phyloP scores from a whole-genome alignment of 768 basidiomycete species.

The Scleroderma citrinum region DNA sequence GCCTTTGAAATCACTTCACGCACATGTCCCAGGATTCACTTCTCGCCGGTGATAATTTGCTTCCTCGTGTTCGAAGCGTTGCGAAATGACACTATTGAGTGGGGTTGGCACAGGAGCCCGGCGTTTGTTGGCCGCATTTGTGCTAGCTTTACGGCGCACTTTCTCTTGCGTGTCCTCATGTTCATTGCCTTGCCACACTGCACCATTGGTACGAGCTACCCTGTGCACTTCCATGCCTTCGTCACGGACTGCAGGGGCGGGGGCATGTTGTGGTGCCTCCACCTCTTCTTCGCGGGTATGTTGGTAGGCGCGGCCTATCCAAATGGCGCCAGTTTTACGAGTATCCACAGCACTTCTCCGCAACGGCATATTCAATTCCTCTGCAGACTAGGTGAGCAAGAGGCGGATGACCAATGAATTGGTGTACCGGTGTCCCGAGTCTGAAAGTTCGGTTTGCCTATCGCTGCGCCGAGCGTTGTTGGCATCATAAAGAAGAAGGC shows the following conservation, averaged over 20 bases:
- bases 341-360: neutral
- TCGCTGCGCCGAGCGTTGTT: neutral
- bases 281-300: neutral
- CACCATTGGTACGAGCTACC: neutral
- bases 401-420: neutral
- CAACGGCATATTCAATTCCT: neutral
- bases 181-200: neutral
- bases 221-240: neutral
- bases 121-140: neutral
- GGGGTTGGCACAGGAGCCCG: neutral
- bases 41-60: no score
- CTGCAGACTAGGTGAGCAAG: neutral
- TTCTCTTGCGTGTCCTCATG: no score
- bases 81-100: neutral
- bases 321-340: neutral
- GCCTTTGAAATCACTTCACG: no score
- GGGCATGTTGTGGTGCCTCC: neutral
- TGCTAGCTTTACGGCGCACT: neutral
- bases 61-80: no score
- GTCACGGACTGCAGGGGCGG: neutral
- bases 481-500: neutral
- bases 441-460: neutral
- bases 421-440: neutral
- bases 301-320: neutral
- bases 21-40: no score